Conservation (phyloP, 192 early-diverging fungal species). For the Chytriomyces hyalinus region DNA sequence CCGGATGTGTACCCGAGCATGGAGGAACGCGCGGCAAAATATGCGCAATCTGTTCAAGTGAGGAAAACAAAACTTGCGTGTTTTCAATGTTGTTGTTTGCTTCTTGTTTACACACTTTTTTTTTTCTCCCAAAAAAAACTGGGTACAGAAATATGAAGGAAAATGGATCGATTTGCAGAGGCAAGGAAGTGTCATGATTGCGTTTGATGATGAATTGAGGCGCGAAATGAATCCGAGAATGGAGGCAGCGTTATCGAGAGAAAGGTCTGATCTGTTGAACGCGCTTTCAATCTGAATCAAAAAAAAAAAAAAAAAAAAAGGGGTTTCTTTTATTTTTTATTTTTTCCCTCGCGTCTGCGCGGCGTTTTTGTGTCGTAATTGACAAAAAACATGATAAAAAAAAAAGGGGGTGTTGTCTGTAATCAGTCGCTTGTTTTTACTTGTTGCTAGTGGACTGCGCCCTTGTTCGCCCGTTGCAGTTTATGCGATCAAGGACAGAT, state of each 20-base stretch:
- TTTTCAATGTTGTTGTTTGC: background rate
- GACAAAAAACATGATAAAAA: too few species aligned
- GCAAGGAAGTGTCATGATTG: constrained; percentile 11
- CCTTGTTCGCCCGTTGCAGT: too few species aligned
- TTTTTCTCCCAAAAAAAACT: background rate
- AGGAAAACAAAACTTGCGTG: background rate
- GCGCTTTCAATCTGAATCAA: too few species aligned
- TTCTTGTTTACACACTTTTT: background rate
- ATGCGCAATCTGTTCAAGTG: constrained; percentile 1
- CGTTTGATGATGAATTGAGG: constrained; percentile 21
- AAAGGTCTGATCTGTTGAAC: background rate
- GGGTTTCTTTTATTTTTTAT: too few species aligned
- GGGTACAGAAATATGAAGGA: constrained; percentile 6
- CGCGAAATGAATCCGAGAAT: background rate
- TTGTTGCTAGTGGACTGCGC: too few species aligned
- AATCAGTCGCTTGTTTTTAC: too few species aligned
- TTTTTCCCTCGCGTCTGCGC: too few species aligned
- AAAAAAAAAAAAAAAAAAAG: too few species aligned
- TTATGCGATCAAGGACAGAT: too few species aligned
- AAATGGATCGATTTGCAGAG: constrained; percentile 18
- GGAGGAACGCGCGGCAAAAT: constrained; percentile 1
- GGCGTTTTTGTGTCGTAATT: too few species aligned
- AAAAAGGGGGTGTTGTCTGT: too few species aligned
- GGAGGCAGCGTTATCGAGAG: constrained; percentile 10
- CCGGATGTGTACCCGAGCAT: background rate